phyloP scores from a whole-genome alignment of 208 protist species.

The Wallacemonas sp. region DNA sequence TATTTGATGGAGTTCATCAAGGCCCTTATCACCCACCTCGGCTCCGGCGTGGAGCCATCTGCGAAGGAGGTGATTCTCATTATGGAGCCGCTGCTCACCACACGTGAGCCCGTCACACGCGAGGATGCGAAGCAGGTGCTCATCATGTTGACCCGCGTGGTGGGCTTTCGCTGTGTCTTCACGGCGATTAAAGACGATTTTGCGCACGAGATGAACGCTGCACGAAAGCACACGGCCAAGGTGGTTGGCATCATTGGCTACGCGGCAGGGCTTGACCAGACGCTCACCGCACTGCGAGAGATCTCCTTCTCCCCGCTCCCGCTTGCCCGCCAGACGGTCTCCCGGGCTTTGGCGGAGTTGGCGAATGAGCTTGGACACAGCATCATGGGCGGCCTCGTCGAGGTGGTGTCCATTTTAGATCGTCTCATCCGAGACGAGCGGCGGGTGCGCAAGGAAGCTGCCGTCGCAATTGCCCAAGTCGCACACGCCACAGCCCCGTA shows the following conservation, averaged over 20 bases:
- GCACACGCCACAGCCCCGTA: slow-evolving; percentile 97
- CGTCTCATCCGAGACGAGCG: slow-evolving; percentile 95
- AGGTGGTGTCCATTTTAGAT: slow-evolving; percentile 96
- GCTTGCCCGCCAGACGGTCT: slow-evolving; percentile 96
- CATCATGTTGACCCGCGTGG: slow-evolving; percentile 98
- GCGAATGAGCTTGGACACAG: slow-evolving; percentile 97
- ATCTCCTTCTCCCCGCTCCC: slow-evolving; percentile 97
- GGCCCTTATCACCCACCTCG: slow-evolving; percentile 97
- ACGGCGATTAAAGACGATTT: slow-evolving; percentile 98
- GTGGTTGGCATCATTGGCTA: slow-evolving; percentile 97
- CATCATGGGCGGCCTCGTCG: slow-evolving; percentile 94
- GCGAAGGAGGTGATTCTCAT: slow-evolving; percentile 99
- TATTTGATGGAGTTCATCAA: slow-evolving; percentile 99
- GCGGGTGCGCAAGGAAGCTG: slow-evolving; percentile 96
- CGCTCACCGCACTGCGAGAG: slow-evolving; percentile 97
- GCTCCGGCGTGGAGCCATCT: slow-evolving; percentile 96
- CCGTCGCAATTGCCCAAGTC: slow-evolving; percentile 94
- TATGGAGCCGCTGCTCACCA: slow-evolving; percentile 98
- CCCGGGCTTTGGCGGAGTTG: slow-evolving; percentile 98
- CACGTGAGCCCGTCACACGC: slow-evolving; percentile 97
- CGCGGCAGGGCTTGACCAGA: slow-evolving; percentile 94
- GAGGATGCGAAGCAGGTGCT: slow-evolving; percentile 99
- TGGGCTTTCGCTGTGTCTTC: slow-evolving; percentile 98
- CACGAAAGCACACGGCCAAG: slow-evolving; percentile 98
- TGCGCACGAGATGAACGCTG: slow-evolving; percentile 97